phyloP scores from a whole-genome alignment of 1,284 basidiomycete genomes.

The Pseudozyma tsukubaensis region DNA sequence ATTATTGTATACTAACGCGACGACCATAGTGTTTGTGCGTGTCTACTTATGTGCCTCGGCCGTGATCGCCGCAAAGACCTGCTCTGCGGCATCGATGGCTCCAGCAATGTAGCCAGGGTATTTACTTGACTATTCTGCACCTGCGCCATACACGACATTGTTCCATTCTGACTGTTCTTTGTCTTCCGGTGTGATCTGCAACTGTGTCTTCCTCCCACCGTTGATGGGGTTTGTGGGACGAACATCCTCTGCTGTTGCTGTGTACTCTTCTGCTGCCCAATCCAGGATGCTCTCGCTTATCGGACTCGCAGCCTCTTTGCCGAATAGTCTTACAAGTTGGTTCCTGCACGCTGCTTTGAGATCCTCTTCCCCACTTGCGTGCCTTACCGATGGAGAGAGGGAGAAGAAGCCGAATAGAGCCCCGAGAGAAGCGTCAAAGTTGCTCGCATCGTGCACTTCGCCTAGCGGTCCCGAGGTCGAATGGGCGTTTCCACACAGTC shows the following conservation, averaged over 20 bases:
- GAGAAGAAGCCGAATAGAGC: slow-evolving; percentile 13
- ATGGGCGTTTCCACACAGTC: slow-evolving; percentile 7
- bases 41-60: too few relatives aligned
- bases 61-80: slow-evolving; percentile 1
- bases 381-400: neutral
- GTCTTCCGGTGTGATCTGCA: slow-evolving; percentile 1
- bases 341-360: neutral
- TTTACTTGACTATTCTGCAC: slow-evolving; percentile 1
- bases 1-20: neutral
- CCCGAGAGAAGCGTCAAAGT: neutral
- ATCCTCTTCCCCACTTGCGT: neutral
- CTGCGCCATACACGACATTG: neutral
- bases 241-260: neutral
- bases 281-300: neutral
- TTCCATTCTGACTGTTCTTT: slow-evolving; percentile 1
- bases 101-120: slow-evolving; percentile 10
- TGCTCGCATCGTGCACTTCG: neutral
- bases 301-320: neutral
- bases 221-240: too few relatives aligned
- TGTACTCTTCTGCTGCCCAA: neutral
- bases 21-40: neutral
- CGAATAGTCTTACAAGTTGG: neutral
- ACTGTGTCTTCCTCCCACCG: neutral
- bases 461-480: neutral
- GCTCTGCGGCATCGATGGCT: slow-evolving; percentile 6